These are phyloP conservation scores for Prunus yedoensis DNA, from an alignment of 331 rosid species.

Conservation along the genomic window DNA sequence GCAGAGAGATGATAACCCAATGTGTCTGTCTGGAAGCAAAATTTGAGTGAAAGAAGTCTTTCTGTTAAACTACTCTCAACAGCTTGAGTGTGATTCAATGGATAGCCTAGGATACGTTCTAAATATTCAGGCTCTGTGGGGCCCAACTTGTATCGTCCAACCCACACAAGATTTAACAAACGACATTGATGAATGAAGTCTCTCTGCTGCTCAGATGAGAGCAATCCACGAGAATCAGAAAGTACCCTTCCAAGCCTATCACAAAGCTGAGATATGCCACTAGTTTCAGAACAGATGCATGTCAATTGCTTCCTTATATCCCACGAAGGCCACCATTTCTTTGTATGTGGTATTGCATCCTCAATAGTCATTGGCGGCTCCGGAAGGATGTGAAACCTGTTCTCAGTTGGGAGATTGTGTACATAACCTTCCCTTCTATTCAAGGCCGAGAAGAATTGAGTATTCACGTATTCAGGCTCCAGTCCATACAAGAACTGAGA, in stretches of 20 bases:
- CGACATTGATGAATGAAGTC: constrained; percentile 66
- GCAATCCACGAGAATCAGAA: constrained; percentile 50
- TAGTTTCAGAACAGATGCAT: constrained; percentile 59
- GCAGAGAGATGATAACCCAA: constrained; percentile 74
- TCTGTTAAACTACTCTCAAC: constrained; percentile 45
- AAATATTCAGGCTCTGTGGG: constrained; percentile 63
- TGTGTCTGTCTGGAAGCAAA: constrained; percentile 79
- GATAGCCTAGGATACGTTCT: constrained; percentile 81
- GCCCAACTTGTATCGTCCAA: constrained; percentile 55
- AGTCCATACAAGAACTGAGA: constrained; percentile 69
- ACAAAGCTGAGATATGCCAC: constrained; percentile 57
- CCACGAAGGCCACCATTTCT: constrained; percentile 96
- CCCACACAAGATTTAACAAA: constrained; percentile 73
- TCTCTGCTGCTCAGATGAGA: constrained; percentile 57
- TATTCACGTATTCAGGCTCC: constrained; percentile 77
- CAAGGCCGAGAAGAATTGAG: constrained; percentile 66
- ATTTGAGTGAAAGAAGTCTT: constrained; percentile 60
- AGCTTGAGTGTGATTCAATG: constrained; percentile 57
- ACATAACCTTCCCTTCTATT: constrained; percentile 81
- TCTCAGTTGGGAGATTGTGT: constrained; percentile 86
- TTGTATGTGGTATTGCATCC: constrained; percentile 66
- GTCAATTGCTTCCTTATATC: constrained; percentile 74
- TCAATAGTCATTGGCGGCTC: constrained; percentile 66
- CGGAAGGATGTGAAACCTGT: constrained; percentile 63
- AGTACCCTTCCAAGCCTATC: constrained; percentile 57